phyloP scores from a whole-genome alignment of 768 basidiomycete genomes.

The Naganishia onofrii region DNA sequence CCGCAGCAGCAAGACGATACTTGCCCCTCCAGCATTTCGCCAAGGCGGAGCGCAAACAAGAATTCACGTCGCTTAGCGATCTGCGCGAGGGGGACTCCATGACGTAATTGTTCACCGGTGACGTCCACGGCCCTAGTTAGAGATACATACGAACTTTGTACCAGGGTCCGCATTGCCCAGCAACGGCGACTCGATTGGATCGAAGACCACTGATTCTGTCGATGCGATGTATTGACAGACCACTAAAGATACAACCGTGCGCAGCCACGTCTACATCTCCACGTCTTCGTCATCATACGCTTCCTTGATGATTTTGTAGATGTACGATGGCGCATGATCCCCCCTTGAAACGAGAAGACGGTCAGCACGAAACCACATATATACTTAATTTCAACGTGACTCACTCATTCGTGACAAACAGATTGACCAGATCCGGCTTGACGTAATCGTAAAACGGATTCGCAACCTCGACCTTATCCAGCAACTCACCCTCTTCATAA shows the following conservation, averaged over 20 bases:
- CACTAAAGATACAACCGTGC: neutral
- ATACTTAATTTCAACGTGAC: conserved; percentile 47
- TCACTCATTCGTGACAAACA: conserved; percentile 96
- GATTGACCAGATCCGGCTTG: conserved; percentile 82
- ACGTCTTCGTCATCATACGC: conserved; percentile 93
- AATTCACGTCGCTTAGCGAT: too few relatives aligned
- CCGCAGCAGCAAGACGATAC: neutral
- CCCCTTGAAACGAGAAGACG: conserved; percentile 60
- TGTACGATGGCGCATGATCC: conserved; percentile 91
- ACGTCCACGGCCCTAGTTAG: too few relatives aligned
- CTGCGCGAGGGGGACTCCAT: too few relatives aligned
- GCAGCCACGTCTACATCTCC: conserved; percentile 56
- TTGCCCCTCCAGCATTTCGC: neutral
- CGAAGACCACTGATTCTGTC: neutral
- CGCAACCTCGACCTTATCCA: conserved; percentile 84
- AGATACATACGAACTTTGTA: too few relatives aligned
- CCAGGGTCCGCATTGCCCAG: too few relatives aligned
- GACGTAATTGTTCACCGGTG: too few relatives aligned
- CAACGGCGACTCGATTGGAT: too few relatives aligned
- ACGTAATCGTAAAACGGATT: conserved; percentile 98
- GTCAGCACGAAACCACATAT: neutral
- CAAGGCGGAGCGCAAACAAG: too few relatives aligned
- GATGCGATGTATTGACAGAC: neutral
- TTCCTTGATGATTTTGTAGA: conserved; percentile 80
- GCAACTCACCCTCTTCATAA: conserved; percentile 62